Base-by-base conservation (phyloP, 2,329 filamentous ascomycete species). In the Dactylellina drechsleri region DNA sequence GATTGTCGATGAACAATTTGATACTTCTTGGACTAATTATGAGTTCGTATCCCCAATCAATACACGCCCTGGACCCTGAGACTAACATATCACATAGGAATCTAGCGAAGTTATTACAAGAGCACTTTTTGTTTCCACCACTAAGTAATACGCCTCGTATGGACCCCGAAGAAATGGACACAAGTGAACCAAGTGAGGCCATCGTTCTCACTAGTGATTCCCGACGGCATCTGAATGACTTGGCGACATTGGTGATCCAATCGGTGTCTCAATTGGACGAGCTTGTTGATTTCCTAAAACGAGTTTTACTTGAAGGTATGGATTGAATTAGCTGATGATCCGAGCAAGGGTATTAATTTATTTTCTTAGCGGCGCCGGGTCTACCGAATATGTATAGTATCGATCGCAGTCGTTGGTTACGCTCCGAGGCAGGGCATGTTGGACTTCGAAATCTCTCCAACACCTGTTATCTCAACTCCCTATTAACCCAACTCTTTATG, bases 401-500 rank as follows among this genome's bases (percentile, higher is more conserved):
- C 36, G 79, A 80, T 28, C 77, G 79, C 15, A 77, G 67, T 47
- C 68, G 78, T 50, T 79, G 78, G 78, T 67, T 78, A n/a, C 88
- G 92, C 76, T 89, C 92, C 1, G 83, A 87, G 0, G 91, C 91
- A 76, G 93, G 92, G 18, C 96, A 96, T 80, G 88, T 91, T n/a
- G 95, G 95, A 0, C 83, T 99, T n/a, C 87, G 87, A 67, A 99
- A 99, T 79, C 86, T 97, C 15, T 95, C 92, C 8, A 97, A 97
- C 80, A 98, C 96, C 0, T 99, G 95, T 82, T 99, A 99, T 81
- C 87, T 98, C 80, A 99, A 99, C 81, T 98, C 95, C 0, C 84
- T 99, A 0, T 86, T 98, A 75, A 94, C 93, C 0, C 95, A 99
- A 80, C 87, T 99, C 0, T 99, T 94, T 84, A 98, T 97, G 92